Percentiles rank a stretch among this genome's conserved stretches.
Conservation (phyloP, 306 rosid species). For the Lithocarpus polystachyus region DNA sequence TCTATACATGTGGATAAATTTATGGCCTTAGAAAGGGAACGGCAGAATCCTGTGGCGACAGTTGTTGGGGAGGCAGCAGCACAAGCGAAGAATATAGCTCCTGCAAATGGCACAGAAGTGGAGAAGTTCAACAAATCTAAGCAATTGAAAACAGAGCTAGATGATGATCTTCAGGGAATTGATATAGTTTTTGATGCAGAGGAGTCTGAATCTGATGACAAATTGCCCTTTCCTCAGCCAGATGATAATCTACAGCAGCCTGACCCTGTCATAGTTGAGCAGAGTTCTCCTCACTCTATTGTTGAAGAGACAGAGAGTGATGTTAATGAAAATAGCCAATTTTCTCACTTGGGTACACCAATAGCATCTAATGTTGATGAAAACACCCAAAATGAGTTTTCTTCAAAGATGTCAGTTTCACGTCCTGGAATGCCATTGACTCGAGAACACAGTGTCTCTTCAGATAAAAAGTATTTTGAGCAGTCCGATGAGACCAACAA, state of each 20-base stretch:
- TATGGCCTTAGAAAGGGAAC: constrained; percentile 98
- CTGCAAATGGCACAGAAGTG: constrained; percentile 40
- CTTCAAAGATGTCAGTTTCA: constrained; percentile 86
- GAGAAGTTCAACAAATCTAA: constrained; percentile 79
- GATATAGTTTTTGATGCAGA: constrained; percentile 95
- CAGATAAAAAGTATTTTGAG: constrained; percentile 79
- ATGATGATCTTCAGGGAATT: constrained; percentile 96
- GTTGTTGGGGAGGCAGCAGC: constrained; percentile 67
- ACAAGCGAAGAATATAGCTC: constrained; percentile 57
- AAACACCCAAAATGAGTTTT: constrained; percentile 74
- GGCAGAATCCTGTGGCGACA: constrained; percentile 72
- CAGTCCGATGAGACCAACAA: constrained; percentile 68
- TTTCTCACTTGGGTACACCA: constrained; percentile 68
- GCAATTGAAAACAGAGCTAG: constrained; percentile 77
- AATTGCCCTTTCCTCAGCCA: constrained; percentile 86
- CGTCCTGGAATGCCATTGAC: constrained; percentile 69
- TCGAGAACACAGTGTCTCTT: constrained; percentile 85
- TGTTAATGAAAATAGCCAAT: constrained; percentile 59
- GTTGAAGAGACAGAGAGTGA: constrained; percentile 96
- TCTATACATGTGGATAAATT: constrained; percentile 98
- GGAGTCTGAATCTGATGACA: constrained; percentile 91
- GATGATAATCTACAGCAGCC: constrained; percentile 85
- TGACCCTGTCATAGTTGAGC: constrained; percentile 65
- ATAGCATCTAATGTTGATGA: constrained; percentile 70
- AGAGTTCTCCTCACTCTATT: constrained; percentile 90